These are phyloP conservation scores for Naganishia kalamii DNA, from an alignment of 768 basidiomycete species.

Conservation along the genomic window DNA sequence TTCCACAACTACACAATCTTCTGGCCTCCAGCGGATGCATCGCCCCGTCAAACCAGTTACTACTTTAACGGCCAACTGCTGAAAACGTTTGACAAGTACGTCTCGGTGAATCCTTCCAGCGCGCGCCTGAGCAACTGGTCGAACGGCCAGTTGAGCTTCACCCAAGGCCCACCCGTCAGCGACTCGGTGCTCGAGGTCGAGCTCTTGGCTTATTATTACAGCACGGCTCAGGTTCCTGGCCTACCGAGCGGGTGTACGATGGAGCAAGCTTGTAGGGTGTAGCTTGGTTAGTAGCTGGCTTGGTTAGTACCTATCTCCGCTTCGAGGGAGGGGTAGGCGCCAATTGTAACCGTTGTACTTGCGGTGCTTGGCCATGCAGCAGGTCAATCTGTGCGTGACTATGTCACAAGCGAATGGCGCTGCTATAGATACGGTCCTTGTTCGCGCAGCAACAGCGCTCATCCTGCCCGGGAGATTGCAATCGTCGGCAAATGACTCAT, in stretches of 20 bases:
- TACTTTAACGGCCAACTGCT: neutral
- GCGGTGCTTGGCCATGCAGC: no score
- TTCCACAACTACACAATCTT: slow-evolving; percentile 16
- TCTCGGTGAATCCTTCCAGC: slow-evolving; percentile 1
- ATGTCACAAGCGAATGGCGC: no score
- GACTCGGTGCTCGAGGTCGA: slow-evolving; percentile 2
- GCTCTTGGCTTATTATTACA: neutral
- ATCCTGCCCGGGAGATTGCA: no score
- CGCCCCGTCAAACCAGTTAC: neutral
- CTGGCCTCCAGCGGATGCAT: neutral
- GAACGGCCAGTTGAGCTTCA: slow-evolving; percentile 5
- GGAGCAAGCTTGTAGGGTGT: neutral
- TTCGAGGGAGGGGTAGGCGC: no score
- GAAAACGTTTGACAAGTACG: neutral
- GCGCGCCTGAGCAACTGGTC: slow-evolving; percentile 1
- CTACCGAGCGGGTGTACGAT: neutral
- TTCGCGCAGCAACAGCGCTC: no score
- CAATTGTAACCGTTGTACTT: no score
- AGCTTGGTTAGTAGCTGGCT: no score
- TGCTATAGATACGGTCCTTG: no score
- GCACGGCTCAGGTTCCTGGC: neutral
- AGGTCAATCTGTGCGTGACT: no score
- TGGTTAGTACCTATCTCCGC: no score
- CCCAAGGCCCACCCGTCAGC: neutral
- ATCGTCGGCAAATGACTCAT: no score